Conservation (phyloP, 2,329 filamentous ascomycete genomes). For the Simplicillium aogashimaense region DNA sequence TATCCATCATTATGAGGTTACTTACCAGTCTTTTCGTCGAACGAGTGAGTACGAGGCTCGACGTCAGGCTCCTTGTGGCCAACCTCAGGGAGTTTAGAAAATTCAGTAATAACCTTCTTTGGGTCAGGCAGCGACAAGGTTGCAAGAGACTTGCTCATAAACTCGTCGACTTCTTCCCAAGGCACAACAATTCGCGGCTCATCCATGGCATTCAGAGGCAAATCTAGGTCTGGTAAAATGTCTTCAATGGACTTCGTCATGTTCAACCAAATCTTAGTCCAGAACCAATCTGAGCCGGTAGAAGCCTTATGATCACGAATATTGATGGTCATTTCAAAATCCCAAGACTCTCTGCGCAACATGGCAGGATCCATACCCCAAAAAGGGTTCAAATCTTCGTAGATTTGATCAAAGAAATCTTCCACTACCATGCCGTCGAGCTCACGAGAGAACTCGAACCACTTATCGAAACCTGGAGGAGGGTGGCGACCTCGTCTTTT, state of each 20-base stretch:
- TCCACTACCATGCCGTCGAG: constrained; percentile 47
- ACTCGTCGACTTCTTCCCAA: constrained; percentile 48
- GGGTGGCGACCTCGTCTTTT: constrained; percentile 49
- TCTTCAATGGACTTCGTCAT: constrained; percentile 43
- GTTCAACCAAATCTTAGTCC: constrained; percentile 45
- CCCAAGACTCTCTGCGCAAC: constrained; percentile 40
- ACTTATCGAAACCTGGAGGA: constrained; percentile 51
- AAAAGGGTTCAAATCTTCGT: constrained; percentile 49
- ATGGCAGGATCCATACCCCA: constrained; percentile 39
- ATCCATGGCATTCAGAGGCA: constrained; percentile 58
- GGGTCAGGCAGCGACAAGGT: constrained; percentile 32
- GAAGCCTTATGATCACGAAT: constrained; percentile 42
- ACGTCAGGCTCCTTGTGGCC: constrained; percentile 23
- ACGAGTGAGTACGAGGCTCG: constrained; percentile 29
- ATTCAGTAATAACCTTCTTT: constrained; percentile 33
- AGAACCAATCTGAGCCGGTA: constrained; percentile 45
- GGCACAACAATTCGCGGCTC: constrained; percentile 55
- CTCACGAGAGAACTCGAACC: constrained; percentile 45
- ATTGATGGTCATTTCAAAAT: constrained; percentile 53
- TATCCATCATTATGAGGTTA: too few relatives aligned
- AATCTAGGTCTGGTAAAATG: constrained; percentile 55
- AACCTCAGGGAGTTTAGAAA: constrained; percentile 29
- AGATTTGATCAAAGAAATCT: constrained; percentile 55
- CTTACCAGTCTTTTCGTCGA: constrained; percentile 29
- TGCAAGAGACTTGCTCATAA: constrained; percentile 41